Base-by-base conservation (phyloP, 2,329 filamentous ascomycete species). In the Fusarium aywerte region DNA sequence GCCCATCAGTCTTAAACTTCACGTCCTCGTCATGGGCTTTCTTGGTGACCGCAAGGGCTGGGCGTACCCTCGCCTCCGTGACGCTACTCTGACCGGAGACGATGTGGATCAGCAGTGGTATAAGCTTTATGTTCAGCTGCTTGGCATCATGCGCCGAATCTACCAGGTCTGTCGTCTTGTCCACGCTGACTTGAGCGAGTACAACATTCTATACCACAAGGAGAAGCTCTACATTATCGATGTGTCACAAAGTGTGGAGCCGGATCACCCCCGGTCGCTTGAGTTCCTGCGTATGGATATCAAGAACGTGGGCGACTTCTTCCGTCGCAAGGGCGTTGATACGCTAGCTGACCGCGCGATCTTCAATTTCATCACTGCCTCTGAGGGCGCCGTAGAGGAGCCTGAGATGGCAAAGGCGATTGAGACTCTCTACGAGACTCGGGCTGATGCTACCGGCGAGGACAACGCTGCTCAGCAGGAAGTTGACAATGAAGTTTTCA, bases 281-380 rank as follows among this genome's bases (percentile, higher is more conserved):
- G 95, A 98, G 76, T 99, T 99, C 76, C 80, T 99, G 72, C 90
- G 96, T 32, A 98, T 97, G 94, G 96, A 99, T 76, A 93, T 99
- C 79, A 98, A 97, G 84, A 99, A 99, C 75, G 89, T 97, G 2
- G 91, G 89, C 21, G 93, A 97, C 77, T 99, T 97, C 80, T 99
- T 98, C 87, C 85, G 89, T 29, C 87, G 92, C 20, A 90, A 97
- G 77, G 91, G 90, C 38, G 93, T 98, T 3, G 89, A 96, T 63
- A 90, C 88, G 0, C 83, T 99, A 4, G 81, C 89, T 2, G 95
- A 98, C 77, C 88, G 91, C 31, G 82, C 85, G n/a, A 83, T 93
- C 12, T 99, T 96, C 80, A 87, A 90, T 69, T 98, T 97, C 78
- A 89, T 98, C 74, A 92, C 89, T 1, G 80, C 84, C 0, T 75